Evolutionary conservation across 306 rosid genomes (phyloP).

Genomic region (Geum urbanum): DNA sequence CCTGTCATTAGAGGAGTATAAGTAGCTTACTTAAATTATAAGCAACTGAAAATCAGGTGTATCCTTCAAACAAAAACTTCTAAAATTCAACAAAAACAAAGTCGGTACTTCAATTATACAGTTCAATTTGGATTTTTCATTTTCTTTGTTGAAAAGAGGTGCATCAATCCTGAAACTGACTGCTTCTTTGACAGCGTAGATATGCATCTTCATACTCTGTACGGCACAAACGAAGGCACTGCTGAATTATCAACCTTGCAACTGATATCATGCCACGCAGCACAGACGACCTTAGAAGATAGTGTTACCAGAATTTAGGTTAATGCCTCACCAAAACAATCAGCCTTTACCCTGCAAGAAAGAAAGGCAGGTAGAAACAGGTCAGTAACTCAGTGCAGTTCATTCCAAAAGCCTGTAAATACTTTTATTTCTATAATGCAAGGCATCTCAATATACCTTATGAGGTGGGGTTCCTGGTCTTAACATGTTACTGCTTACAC

Average conservation of each 20-base stretch:
- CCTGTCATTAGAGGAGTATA: background rate
- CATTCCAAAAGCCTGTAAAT: background rate
- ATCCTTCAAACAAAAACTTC: conserved; percentile 4
- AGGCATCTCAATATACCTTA: conserved; percentile 26
- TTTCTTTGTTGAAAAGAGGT: conserved; percentile 1
- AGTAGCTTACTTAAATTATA: background rate
- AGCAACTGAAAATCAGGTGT: conserved; percentile 3
- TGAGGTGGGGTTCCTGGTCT: conserved; percentile 58
- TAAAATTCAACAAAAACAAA: conserved; percentile 13
- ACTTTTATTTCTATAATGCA: background rate
- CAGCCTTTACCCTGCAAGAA: conserved; percentile 36
- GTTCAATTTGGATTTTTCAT: conserved; percentile 6
- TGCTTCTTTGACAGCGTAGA: conserved; percentile 19
- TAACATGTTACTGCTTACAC: conserved; percentile 30
- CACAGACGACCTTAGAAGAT: conserved; percentile 14
- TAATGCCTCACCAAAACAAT: conserved; percentile 3
- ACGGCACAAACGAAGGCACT: conserved; percentile 18
- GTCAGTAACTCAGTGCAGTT: background rate
- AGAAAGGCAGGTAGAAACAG: background rate
- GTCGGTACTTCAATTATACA: conserved; percentile 11
- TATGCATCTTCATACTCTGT: conserved; percentile 21
- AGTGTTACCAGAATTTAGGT: background rate
- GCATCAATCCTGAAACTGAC: background rate
- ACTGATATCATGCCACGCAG: conserved; percentile 14
- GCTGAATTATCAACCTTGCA: conserved; percentile 13